phyloP scores from a whole-genome alignment of 2,329 filamentous ascomycete species.

The Aspergillus tanneri region DNA sequence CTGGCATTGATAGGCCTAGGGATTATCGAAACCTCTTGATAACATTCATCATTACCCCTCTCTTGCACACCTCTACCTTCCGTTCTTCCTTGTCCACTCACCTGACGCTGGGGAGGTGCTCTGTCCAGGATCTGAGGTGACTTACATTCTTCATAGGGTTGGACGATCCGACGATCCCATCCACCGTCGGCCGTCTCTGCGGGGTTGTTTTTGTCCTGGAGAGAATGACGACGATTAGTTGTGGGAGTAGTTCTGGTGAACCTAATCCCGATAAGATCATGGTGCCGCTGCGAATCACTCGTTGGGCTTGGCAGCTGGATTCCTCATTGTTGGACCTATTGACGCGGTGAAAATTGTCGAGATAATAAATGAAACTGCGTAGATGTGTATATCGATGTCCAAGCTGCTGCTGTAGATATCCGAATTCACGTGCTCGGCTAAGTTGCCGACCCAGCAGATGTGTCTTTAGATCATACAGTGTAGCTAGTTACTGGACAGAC shows the following conservation, averaged over 20 bases:
- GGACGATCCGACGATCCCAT: constrained; percentile 23
- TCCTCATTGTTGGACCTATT: neutral
- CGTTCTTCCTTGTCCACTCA: constrained; percentile 8
- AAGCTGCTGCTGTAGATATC: neutral
- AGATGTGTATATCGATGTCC: neutral
- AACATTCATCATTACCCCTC: constrained; percentile 7
- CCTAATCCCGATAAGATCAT: neutral
- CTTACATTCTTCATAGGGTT: constrained; percentile 1
- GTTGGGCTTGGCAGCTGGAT: neutral
- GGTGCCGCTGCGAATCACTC: neutral
- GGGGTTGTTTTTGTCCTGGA: constrained; percentile 12
- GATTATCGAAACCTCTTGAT: neutral
- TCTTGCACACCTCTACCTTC: constrained; percentile 7
- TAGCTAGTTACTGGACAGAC: neutral
- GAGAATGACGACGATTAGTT: neutral
- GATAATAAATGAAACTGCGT: neutral
- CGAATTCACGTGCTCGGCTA: constrained; percentile 30
- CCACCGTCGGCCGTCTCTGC: constrained; percentile 9
- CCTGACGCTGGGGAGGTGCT: constrained; percentile 3
- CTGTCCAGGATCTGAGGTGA: constrained; percentile 3
- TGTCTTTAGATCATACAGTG: neutral
- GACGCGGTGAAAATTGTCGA: neutral
- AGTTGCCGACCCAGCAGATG: constrained; percentile 15
- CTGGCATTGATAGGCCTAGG: constrained; percentile 1
- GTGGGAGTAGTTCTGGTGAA: neutral